Conservation (phyloP, 2,329 filamentous ascomycete genomes). For the Intubia oerlemansii region DNA sequence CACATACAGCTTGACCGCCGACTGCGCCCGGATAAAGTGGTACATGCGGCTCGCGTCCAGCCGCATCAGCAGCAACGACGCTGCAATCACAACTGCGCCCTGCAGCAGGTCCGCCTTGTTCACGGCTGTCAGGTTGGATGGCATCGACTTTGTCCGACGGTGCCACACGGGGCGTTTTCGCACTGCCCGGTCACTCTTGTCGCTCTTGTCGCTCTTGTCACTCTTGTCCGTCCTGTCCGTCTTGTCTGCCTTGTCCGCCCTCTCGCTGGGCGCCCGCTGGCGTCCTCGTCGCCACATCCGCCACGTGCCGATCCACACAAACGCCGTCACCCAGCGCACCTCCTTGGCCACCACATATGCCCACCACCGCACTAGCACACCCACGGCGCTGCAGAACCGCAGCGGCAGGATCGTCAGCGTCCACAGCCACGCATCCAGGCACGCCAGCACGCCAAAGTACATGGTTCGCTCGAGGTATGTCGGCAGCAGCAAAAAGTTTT, state of each 20-base stretch:
- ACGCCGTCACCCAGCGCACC: conserved; percentile 45
- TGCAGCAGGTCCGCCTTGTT: conserved; percentile 93
- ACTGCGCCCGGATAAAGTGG: conserved; percentile 87
- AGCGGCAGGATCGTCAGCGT: conserved; percentile 90
- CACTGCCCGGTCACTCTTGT: no score
- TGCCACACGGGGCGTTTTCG: conserved; percentile 10
- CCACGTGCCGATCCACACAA: conserved; percentile 60
- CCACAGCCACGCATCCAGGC: conserved; percentile 89
- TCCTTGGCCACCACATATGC: conserved; percentile 50
- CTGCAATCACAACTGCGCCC: conserved; percentile 69
- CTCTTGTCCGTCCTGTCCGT: background rate
- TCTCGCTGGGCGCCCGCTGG: no score
- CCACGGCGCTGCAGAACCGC: conserved; percentile 62
- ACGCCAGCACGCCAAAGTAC: conserved; percentile 74
- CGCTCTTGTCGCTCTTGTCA: background rate
- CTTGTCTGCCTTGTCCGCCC: background rate
- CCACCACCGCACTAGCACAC: conserved; percentile 64
- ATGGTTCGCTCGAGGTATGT: conserved; percentile 66
- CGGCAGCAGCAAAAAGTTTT: conserved; percentile 73
- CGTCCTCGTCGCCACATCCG: conserved; percentile 48
- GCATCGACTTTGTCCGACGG: conserved; percentile 60
- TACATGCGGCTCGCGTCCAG: conserved; percentile 97
- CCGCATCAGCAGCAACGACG: conserved; percentile 66
- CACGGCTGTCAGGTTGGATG: conserved; percentile 64
- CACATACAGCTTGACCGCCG: conserved; percentile 93